Percentiles rank a stretch among this genome's conserved stretches.
Evolutionary conservation across 495 filamentous ascomycete species (phyloP).

Genomic region (Xylaria curta): DNA sequence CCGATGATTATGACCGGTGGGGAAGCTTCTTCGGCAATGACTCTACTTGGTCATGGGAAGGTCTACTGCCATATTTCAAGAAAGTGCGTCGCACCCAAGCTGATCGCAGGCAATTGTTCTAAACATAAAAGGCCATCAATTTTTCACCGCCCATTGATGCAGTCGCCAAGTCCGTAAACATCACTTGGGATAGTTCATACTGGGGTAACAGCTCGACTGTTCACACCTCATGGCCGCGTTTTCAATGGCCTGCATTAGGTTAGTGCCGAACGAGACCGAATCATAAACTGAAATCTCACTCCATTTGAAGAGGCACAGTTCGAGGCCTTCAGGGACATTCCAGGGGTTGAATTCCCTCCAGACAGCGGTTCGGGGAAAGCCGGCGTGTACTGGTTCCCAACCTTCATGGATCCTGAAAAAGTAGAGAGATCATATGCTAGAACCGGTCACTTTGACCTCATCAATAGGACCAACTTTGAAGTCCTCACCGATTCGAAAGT

Average conservation of each 20-base stretch:
- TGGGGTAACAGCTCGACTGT: conserved; percentile 52
- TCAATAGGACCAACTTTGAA: conserved; percentile 47
- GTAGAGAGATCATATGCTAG: conserved; percentile 49
- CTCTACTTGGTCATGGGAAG: conserved; percentile 53
- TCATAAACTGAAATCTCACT: background rate
- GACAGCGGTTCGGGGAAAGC: conserved; percentile 50
- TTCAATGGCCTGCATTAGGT: conserved; percentile 47
- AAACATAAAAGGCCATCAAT: conserved; percentile 40
- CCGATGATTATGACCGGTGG: conserved; percentile 56
- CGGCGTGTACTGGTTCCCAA: conserved; percentile 54
- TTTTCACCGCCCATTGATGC: conserved; percentile 47
- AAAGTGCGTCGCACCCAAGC: conserved; percentile 29
- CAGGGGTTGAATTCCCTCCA: conserved; percentile 47
- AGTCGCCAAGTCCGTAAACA: conserved; percentile 44
- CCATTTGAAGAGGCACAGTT: conserved; percentile 33
- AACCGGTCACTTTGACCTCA: conserved; percentile 45
- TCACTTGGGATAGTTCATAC: conserved; percentile 48
- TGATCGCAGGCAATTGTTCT: background rate
- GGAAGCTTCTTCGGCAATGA: conserved; percentile 46
- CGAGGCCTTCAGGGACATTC: conserved; percentile 47
- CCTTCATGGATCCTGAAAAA: conserved; percentile 50
- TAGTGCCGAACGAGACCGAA: background rate
- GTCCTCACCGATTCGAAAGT: conserved; percentile 48
- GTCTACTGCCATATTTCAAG: conserved; percentile 55
- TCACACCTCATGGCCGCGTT: conserved; percentile 51